A percentile compares a stretch with the other conserved stretches of the same genome.
Evolutionary conservation across 768 basidiomycete genomes (phyloP).

Genomic region (Aureoboletus auriporus): DNA sequence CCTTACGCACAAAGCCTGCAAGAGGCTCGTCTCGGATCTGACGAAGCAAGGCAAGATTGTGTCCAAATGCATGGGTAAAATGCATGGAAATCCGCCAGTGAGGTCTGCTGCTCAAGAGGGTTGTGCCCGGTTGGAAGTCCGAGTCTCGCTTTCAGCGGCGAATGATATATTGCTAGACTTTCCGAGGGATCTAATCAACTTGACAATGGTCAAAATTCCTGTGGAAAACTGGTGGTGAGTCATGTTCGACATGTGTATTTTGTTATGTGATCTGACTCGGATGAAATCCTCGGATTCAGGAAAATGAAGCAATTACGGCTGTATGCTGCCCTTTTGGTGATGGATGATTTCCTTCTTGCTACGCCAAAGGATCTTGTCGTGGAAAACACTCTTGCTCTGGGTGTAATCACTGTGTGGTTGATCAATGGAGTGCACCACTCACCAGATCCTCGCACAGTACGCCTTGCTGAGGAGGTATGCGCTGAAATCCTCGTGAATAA

Average conservation of each 20-base stretch:
- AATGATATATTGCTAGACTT: background rate
- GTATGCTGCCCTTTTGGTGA: background rate
- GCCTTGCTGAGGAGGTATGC: background rate
- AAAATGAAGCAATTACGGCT: background rate
- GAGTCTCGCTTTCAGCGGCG: background rate
- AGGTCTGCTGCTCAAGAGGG: background rate
- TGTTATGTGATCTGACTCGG: no score
- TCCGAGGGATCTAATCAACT: background rate
- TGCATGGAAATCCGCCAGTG: no score
- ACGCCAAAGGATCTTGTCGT: background rate
- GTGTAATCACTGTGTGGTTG: background rate
- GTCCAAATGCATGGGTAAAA: background rate
- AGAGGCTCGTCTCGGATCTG: background rate
- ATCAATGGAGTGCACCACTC: background rate
- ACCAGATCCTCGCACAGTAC: background rate
- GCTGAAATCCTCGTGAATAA: background rate
- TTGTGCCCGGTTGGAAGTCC: background rate
- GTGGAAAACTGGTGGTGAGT: background rate
- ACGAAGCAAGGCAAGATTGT: background rate
- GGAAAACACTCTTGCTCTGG: background rate
- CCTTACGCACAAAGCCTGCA: no score
- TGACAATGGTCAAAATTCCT: background rate
- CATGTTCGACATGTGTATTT: no score
- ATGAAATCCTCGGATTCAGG: background rate
- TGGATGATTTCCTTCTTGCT: background rate